A percentile compares a stretch with the other conserved stretches of the same genome.
phyloP scores from a whole-genome alignment of 371 early-diverging fungal species.

The Rhizomucor miehei region DNA sequence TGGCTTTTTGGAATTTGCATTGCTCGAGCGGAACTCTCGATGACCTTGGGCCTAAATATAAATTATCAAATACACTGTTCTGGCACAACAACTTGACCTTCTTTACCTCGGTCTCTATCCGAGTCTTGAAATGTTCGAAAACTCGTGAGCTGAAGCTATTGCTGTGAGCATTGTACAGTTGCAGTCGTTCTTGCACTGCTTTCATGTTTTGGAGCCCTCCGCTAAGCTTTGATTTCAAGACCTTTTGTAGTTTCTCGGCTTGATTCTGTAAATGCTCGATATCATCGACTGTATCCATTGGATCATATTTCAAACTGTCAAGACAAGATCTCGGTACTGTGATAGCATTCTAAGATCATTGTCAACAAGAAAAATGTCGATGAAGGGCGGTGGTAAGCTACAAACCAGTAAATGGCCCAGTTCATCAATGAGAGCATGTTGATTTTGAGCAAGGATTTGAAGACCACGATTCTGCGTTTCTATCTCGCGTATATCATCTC shows the following conservation, averaged over 20 bases:
- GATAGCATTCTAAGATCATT: slow-evolving; percentile 24
- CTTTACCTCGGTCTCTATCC: slow-evolving; percentile 60
- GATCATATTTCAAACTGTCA: slow-evolving; percentile 73
- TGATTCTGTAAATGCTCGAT: slow-evolving; percentile 78
- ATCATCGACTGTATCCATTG: slow-evolving; percentile 77
- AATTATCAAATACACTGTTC: background rate
- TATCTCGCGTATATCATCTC: slow-evolving; percentile 93
- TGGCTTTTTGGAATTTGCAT: slow-evolving; percentile 28
- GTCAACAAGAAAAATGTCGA: too few relatives aligned
- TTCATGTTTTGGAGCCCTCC: slow-evolving; percentile 71
- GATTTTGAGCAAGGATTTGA: slow-evolving; percentile 85
- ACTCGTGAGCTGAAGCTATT: slow-evolving; percentile 78
- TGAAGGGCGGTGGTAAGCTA: too few relatives aligned
- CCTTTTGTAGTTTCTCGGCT: slow-evolving; percentile 75
- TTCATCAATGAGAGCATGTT: slow-evolving; percentile 76
- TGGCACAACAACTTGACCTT: background rate
- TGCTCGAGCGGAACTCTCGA: slow-evolving; percentile 28
- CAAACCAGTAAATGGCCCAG: slow-evolving; percentile 76
- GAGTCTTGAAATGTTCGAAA: slow-evolving; percentile 70
- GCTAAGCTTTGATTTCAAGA: slow-evolving; percentile 70
- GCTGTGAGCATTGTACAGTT: slow-evolving; percentile 73
- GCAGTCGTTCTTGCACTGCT: slow-evolving; percentile 78
- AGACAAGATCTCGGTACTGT: slow-evolving; percentile 39
- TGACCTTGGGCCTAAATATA: slow-evolving; percentile 51
- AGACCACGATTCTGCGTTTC: slow-evolving; percentile 89